These are phyloP conservation scores for Saccharomycopsis phalli DNA, from an alignment of 1,139 yeast species.

Conservation along the genomic window DNA sequence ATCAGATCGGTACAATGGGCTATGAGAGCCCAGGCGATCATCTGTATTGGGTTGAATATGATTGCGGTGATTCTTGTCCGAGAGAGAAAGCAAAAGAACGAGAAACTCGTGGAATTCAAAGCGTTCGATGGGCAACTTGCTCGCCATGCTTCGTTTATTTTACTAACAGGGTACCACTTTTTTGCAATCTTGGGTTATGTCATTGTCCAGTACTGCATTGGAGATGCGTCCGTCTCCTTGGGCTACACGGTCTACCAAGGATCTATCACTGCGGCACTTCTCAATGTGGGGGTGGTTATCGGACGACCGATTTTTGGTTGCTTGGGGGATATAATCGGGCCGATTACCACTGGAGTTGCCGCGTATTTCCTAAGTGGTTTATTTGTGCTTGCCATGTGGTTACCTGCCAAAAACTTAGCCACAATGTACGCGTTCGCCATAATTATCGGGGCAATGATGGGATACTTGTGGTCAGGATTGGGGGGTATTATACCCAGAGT, in stretches of 20 bases:
- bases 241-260: conserved; percentile 52
- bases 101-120: conserved; percentile 24
- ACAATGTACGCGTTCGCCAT: conserved; percentile 41
- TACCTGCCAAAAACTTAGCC: conserved; percentile 47
- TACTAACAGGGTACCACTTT: conserved; percentile 43
- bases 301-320: conserved; percentile 57
- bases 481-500: conserved; percentile 32
- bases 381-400: conserved; percentile 49
- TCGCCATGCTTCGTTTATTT: conserved; percentile 32
- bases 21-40: conserved; percentile 44
- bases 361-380: conserved; percentile 28
- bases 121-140: conserved; percentile 26
- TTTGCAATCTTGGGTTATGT: conserved; percentile 48
- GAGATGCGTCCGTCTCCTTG: conserved; percentile 50
- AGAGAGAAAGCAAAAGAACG: conserved; percentile 34
- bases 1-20: conserved; percentile 57
- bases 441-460: conserved; percentile 42
- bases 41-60: conserved; percentile 29
- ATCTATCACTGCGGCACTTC: conserved; percentile 47
- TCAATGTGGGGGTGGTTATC: conserved; percentile 51
- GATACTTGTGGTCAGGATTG: conserved; percentile 36
- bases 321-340: conserved; percentile 46
- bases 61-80: conserved; percentile 33
- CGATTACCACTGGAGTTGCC: conserved; percentile 38
- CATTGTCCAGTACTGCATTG: conserved; percentile 47